Evolutionary conservation across 192 early-diverging fungal genomes (phyloP), one percentile per base, ranked within the genome.

Genomic region (Diversispora eburnea): DNA sequence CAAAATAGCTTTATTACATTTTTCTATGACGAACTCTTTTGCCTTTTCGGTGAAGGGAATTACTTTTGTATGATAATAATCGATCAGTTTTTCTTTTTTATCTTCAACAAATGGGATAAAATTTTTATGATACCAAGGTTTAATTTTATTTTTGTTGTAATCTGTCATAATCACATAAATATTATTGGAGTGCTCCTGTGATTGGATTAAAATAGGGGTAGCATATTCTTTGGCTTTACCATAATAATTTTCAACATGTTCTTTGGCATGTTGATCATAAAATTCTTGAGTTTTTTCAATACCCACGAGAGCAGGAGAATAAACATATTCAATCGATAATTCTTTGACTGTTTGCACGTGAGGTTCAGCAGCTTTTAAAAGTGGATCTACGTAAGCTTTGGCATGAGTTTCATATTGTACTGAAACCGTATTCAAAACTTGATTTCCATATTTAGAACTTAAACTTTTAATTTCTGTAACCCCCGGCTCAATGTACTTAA

Each of bases 241-340:
- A 45, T 70, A 70, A 43, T 42, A 70, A 8, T 55, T 56, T 6
- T 70, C 41, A 8, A 70, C 68, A 56, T 56, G 51, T 8, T 57
- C 68, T 17, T 46, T 70, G 15, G 54, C 68, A n/a, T 70, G 25
- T 8, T 70, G 8, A 57, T 57, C 57, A 43, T 70, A 70, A 45
- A 33, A 43, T 43, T 42, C 9, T 10, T n/a, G 39, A 42, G 10
- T 4, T 66, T 66, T 66, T 6, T 15, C 3, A 15, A 39, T 5
- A 3, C 39, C n/a, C 15, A 43, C n/a, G 9, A 13, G 9, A 47
- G 54, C 33, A 10, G 68, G 68, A 41, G 3, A n/a, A 54, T 70
- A 56, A 10, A 70, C 39, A 70, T 57, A 56, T 57, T 70, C 68
- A 7, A 56, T 8, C 56, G 51, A 56, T 8, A 42, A 58, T 13